Base-by-base conservation (phyloP, 371 early-diverging fungal species). In the Funneliformis caledonium region DNA sequence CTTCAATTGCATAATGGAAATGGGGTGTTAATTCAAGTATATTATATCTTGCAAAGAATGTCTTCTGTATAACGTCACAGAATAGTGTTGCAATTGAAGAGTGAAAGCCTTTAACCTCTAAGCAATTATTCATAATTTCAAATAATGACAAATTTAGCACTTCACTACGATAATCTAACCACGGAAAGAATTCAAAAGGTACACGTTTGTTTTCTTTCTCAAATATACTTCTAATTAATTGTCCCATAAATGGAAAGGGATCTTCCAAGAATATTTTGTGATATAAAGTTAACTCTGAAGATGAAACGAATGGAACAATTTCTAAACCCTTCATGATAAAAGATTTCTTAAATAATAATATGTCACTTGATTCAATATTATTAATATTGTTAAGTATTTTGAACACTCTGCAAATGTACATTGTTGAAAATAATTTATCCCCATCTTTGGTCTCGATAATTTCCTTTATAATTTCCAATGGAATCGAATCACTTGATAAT, bases 31-130 rank as follows among this genome's bases (percentile, higher is more conserved):
- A 56, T 19, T 31, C 75, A 5, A 42, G 10, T 9, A 80, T 9
- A 42, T 74, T 50, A 47, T 45, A 48, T 42, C 42, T 11, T 52
- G 60, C 19, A 50, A 80, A 72, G 62, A 61, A 73, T 59, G 22
- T 22, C 37, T 73, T 64, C 37, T 72, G 75, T 33, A 80, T 73
- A 16, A 80, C 45, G 47, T 80, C 80, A 43, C 59, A 70, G 47
- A 73, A 80, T 33, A 80, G 26, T 22, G 75, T 64, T 12, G 62
- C 42, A 9, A 73, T 65, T 64, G 22, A 31, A 16, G 80, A 80
- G 33, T 80, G 45, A 26, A 45, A 12, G 19, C 37, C 62, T 26
- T 61, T 26, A 9, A 43, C 2, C 50, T 3, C n/a, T 19, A 80
- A 22, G 14, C 62, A 11, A 31, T n/a, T 73, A 61, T 80, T 72